These are phyloP conservation scores for Zopfochytrium polystomum DNA, from an alignment of 371 early-diverging fungal genomes.

Conservation along the genomic window DNA sequence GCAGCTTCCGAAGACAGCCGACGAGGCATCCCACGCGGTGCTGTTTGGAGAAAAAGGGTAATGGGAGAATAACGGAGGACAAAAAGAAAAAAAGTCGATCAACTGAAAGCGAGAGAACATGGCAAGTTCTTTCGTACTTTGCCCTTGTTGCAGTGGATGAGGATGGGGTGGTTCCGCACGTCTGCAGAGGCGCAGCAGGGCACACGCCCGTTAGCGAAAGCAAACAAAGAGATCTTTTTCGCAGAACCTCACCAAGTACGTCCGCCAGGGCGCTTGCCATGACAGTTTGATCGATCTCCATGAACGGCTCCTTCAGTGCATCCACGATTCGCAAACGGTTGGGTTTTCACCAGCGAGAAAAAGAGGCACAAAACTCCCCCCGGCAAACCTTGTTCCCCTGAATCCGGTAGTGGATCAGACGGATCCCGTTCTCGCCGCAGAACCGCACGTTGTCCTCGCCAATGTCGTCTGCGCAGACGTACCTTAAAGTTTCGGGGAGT, in stretches of 20 bases:
- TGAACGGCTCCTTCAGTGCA: slow-evolving; percentile 78
- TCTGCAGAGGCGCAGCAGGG: slow-evolving; percentile 53
- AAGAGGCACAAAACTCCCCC: background rate
- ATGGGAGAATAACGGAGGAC: no score
- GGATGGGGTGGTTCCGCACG: slow-evolving; percentile 73
- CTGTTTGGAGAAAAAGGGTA: no score
- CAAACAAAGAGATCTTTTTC: no score
- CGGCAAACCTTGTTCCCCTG: slow-evolving; percentile 76
- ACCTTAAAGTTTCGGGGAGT: slow-evolving; percentile 24
- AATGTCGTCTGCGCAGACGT: slow-evolving; percentile 64
- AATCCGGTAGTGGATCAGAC: slow-evolving; percentile 72
- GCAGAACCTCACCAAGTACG: slow-evolving; percentile 61
- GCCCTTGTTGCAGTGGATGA: slow-evolving; percentile 93
- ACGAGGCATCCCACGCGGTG: slow-evolving; percentile 91
- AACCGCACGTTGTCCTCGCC: slow-evolving; percentile 77
- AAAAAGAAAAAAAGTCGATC: background rate
- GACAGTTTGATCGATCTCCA: slow-evolving; percentile 76
- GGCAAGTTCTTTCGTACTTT: slow-evolving; percentile 56
- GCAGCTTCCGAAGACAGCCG: slow-evolving; percentile 88
- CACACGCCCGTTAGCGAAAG: no score
- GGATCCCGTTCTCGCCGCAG: slow-evolving; percentile 66
- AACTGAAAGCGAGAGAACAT: background rate
- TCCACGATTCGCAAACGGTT: background rate
- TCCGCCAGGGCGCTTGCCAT: slow-evolving; percentile 75
- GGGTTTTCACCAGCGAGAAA: background rate